Percentiles rank a stretch among this genome's conserved stretches.
phyloP scores from a whole-genome alignment of 805 yeast genomes.

The Ogataea ganodermae region DNA sequence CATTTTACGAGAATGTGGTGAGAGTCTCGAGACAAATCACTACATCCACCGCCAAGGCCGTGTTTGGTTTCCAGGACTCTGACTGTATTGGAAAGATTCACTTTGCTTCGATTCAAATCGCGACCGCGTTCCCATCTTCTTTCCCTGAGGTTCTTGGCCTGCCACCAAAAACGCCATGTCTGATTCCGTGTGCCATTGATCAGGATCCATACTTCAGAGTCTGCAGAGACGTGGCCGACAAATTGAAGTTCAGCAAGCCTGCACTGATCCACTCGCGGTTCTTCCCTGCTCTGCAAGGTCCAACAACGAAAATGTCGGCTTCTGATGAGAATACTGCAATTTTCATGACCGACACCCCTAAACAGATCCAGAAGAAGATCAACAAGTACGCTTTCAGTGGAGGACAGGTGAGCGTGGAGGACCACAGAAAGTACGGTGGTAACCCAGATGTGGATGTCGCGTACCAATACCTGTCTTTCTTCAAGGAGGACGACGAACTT shows the following conservation, averaged over 20 bases:
- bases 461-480: constrained; percentile 87
- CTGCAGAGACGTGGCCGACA: constrained; percentile 95
- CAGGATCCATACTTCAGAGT: constrained; percentile 98
- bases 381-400: constrained; percentile 97
- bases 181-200: constrained; percentile 98
- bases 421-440: constrained; percentile 89
- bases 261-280: constrained; percentile 90
- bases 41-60: constrained; percentile 95
- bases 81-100: constrained; percentile 94
- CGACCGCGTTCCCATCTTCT: constrained; percentile 93
- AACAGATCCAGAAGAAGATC: constrained; percentile 89
- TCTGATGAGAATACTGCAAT: constrained; percentile 88
- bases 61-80: constrained; percentile 92
- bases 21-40: constrained; percentile 93
- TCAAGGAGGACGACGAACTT: constrained; percentile 84
- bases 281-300: constrained; percentile 98
- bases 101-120: constrained; percentile 94
- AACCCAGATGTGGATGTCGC: constrained; percentile 95
- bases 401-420: constrained; percentile 84
- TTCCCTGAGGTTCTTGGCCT: constrained; percentile 90
- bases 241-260: constrained; percentile 87
- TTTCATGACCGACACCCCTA: constrained; percentile 92
- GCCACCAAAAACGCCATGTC: constrained; percentile 88
- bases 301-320: constrained; percentile 96
- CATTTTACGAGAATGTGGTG: constrained; percentile 91